These are phyloP conservation scores for Pseudoneurospora amorphoporcata DNA, from an alignment of 495 filamentous ascomycete species.

Conservation along the genomic window DNA sequence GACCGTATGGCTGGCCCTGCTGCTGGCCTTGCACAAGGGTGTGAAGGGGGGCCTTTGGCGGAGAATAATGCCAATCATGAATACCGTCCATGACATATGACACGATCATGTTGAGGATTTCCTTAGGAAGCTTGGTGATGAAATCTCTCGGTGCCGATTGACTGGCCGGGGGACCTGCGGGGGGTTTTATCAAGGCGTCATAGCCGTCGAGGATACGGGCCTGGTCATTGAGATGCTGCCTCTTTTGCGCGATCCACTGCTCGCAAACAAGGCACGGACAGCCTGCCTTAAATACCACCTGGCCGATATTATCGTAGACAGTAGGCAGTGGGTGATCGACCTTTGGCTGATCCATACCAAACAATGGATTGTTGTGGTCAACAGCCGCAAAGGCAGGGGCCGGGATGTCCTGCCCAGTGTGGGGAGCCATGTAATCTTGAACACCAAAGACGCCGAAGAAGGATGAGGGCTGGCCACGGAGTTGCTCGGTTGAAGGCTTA, in stretches of 20 bases:
- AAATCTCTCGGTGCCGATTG: background rate
- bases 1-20: no score
- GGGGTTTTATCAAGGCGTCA: background rate
- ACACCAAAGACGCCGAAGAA: background rate
- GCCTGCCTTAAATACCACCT: background rate
- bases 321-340: background rate
- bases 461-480: background rate
- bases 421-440: background rate
- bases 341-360: background rate
- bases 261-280: background rate
- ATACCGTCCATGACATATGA: background rate
- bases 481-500: background rate
- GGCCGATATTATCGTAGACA: background rate
- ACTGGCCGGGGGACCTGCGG: background rate
- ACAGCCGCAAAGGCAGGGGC: background rate
- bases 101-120: conserved; percentile 1
- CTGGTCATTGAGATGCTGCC: background rate
- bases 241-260: background rate
- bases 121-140: background rate
- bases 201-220: background rate
- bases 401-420: background rate
- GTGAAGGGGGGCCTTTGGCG: background rate
- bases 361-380: background rate
- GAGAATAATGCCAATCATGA: background rate
- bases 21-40: no score